These are phyloP conservation scores for Chionographis japonica DNA, from an alignment of 106 monocot species.

Conservation along the genomic window DNA sequence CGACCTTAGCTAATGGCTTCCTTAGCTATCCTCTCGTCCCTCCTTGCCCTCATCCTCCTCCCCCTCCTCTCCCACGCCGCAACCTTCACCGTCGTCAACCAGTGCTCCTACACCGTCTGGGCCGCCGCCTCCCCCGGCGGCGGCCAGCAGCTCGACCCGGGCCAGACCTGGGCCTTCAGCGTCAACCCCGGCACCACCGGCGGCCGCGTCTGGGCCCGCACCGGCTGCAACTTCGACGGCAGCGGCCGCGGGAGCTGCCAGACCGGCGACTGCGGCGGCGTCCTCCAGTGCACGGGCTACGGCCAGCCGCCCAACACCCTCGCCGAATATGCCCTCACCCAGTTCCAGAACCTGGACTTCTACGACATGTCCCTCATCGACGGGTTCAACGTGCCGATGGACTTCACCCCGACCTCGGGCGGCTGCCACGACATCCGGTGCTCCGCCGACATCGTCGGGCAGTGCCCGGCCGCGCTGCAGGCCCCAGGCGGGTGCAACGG, in stretches of 20 bases:
- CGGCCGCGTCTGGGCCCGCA: conserved; percentile 52
- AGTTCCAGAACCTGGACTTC: conserved; percentile 31
- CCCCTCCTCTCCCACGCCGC: conserved; percentile 5
- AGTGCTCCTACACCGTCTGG: conserved; percentile 28
- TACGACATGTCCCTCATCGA: conserved; percentile 47
- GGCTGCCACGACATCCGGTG: neutral
- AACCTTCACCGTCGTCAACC: conserved; percentile 17
- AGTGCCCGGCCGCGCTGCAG: conserved; percentile 30
- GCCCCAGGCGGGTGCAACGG: conserved; percentile 5
- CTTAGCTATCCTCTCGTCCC: neutral
- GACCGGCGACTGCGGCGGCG: conserved; percentile 52
- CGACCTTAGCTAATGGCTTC: neutral
- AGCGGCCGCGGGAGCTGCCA: conserved; percentile 27
- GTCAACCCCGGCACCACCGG: conserved; percentile 7
- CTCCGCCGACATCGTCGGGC: conserved; percentile 19
- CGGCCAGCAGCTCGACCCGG: conserved; percentile 12
- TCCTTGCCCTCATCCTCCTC: conserved; percentile 10
- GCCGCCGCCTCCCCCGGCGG: conserved; percentile 20
- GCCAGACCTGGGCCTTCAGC: conserved; percentile 16
- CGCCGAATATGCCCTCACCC: conserved; percentile 31
- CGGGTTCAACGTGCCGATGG: conserved; percentile 31
- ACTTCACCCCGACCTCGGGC: neutral
- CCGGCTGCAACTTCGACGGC: conserved; percentile 41
- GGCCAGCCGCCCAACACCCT: conserved; percentile 36
- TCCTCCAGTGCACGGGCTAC: conserved; percentile 25